Evolutionary conservation across 192 early-diverging fungal species (phyloP).

Genomic region (Rhizophagus prolifer): DNA sequence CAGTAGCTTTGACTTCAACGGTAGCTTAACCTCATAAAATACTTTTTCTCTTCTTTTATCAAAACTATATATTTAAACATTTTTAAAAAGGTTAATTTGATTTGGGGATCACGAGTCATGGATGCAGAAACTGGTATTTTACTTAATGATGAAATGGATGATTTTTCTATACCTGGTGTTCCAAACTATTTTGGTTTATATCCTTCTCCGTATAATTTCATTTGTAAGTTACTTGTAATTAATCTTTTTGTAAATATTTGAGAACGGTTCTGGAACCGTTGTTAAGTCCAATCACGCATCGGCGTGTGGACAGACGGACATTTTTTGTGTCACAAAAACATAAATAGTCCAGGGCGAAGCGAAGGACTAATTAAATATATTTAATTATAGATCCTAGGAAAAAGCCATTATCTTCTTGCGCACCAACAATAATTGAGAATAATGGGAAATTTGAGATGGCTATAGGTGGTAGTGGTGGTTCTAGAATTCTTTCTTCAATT

Average conservation of each 20-base stretch:
- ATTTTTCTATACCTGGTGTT: conserved; percentile 78
- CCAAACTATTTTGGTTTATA: conserved; percentile 77
- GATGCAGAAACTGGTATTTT: conserved; percentile 86
- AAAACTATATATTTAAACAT: not conserved
- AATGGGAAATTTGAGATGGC: conserved; percentile 71
- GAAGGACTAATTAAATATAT: too few relatives aligned
- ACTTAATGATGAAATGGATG: conserved; percentile 95
- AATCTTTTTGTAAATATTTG: too few relatives aligned
- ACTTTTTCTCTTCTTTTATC: not conserved
- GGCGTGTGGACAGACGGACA: too few relatives aligned
- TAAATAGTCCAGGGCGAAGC: too few relatives aligned
- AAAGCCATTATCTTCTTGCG: conserved; percentile 73
- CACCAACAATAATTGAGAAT: conserved; percentile 64
- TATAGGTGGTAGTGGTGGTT: conserved; percentile 86
- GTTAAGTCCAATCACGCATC: too few relatives aligned
- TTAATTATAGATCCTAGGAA: conserved; percentile 66
- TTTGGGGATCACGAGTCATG: conserved; percentile 87
- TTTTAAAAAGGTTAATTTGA: conserved; percentile 62
- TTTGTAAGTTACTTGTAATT: conserved; percentile 38
- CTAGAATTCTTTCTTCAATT: conserved; percentile 76
- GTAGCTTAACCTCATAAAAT: conserved; percentile 23
- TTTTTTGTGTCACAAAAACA: too few relatives aligned
- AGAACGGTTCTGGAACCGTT: too few relatives aligned
- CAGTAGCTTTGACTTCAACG: conserved; percentile 87
- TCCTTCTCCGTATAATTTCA: conserved; percentile 85